Evolutionary conservation across 2,329 filamentous ascomycete species (phyloP).

Genomic region (Fusarium buxicola): DNA sequence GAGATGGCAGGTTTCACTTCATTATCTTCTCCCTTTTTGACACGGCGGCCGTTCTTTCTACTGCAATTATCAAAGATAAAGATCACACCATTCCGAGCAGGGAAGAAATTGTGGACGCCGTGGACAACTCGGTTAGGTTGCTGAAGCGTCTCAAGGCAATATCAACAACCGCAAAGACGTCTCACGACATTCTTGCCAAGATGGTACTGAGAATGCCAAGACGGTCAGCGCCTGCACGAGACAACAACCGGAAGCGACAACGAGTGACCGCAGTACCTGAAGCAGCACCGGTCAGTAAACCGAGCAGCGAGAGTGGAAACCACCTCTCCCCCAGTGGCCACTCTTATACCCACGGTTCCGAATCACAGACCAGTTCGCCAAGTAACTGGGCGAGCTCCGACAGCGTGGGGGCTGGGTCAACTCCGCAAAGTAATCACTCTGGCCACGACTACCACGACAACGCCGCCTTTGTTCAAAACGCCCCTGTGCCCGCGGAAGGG

Average conservation of each 20-base stretch:
- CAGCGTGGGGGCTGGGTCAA: slow-evolving; percentile 24
- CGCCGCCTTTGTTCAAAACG: not conserved
- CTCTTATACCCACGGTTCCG: slow-evolving; percentile 1
- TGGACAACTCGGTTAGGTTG: slow-evolving; percentile 50
- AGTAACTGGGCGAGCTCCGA: slow-evolving; percentile 25
- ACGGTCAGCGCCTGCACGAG: slow-evolving; percentile 28
- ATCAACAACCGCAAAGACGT: slow-evolving; percentile 51
- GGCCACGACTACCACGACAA: slow-evolving; percentile 19
- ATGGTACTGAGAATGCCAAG: slow-evolving; percentile 48
- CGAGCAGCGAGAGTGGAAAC: not conserved
- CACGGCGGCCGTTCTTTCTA: slow-evolving; percentile 61
- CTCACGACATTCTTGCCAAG: slow-evolving; percentile 49
- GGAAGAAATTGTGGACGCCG: slow-evolving; percentile 53
- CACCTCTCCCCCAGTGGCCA: slow-evolving; percentile 16
- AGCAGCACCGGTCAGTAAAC: not conserved
- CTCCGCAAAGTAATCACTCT: slow-evolving; percentile 31
- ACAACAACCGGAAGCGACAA: slow-evolving; percentile 28
- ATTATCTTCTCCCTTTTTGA: slow-evolving; percentile 65
- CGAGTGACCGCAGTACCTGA: slow-evolving; percentile 3
- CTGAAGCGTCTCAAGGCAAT: slow-evolving; percentile 48
- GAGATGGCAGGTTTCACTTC: slow-evolving; percentile 62
- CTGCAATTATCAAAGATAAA: slow-evolving; percentile 61
- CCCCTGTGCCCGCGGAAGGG: not conserved
- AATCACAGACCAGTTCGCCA: slow-evolving; percentile 31
- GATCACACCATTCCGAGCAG: slow-evolving; percentile 53